Conservation (phyloP, 2,329 filamentous ascomycete species). For the Fusarium luffae region DNA sequence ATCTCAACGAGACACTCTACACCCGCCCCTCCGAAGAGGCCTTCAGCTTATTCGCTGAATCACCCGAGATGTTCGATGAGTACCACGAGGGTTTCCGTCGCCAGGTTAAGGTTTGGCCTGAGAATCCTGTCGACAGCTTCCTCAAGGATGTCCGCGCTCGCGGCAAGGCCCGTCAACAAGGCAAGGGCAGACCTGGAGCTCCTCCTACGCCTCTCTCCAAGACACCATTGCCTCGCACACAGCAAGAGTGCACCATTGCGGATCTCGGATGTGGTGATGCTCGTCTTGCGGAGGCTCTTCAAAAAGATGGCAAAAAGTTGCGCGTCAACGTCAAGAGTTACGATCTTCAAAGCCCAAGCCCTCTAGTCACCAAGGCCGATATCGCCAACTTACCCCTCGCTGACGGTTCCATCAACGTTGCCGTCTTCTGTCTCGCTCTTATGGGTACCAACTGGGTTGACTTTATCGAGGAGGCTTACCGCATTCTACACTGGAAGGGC, state of each 20-base stretch:
- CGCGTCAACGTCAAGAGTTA: slow-evolving; percentile 83
- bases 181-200: slow-evolving; percentile 46
- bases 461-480: slow-evolving; percentile 95
- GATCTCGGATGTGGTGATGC: slow-evolving; percentile 96
- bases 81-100: slow-evolving; percentile 97
- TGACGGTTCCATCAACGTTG: slow-evolving; percentile 82
- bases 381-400: slow-evolving; percentile 83
- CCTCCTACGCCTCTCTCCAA: slow-evolving; percentile 44
- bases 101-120: slow-evolving; percentile 95
- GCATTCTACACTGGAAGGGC: slow-evolving; percentile 90
- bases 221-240: slow-evolving; percentile 75
- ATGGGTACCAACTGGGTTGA: slow-evolving; percentile 99
- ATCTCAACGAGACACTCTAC: slow-evolving; percentile 97
- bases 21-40: slow-evolving; percentile 87
- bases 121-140: slow-evolving; percentile 93
- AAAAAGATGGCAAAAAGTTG: slow-evolving; percentile 71
- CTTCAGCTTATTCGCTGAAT: slow-evolving; percentile 82
- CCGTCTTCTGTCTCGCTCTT: slow-evolving; percentile 93
- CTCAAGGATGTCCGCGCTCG: slow-evolving; percentile 76
- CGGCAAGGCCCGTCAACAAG: slow-evolving; percentile 62
- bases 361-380: slow-evolving; percentile 87
- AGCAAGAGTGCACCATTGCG: slow-evolving; percentile 80
- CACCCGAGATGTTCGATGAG: slow-evolving; percentile 93
- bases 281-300: slow-evolving; percentile 76
- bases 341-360: slow-evolving; percentile 82